These are phyloP conservation scores for Serendipita sp. DNA, from an alignment of 1,284 basidiomycete genomes.

Conservation along the genomic window DNA sequence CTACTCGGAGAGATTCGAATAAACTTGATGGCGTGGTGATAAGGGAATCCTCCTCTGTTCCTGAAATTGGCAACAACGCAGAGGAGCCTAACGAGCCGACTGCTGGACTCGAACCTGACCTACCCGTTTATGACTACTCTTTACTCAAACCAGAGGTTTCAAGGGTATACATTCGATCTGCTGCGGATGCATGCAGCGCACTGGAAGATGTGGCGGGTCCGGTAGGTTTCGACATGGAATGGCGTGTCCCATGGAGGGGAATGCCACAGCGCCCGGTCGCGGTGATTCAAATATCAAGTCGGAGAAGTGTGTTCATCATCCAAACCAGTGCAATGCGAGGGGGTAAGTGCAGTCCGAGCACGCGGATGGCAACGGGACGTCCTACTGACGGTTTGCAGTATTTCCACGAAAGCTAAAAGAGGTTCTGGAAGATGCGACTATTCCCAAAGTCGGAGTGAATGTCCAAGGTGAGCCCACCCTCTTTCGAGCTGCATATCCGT, in stretches of 20 bases:
- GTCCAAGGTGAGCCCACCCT: constrained; percentile 33
- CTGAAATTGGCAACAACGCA: no score
- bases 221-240: constrained; percentile 48
- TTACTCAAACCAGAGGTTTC: neutral
- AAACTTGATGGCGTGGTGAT: no score
- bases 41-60: no score
- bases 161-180: neutral
- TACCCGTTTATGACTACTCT: neutral
- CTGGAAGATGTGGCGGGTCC: constrained; percentile 20
- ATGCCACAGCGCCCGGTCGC: constrained; percentile 26
- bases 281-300: constrained; percentile 38
- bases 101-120: no score
- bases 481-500: neutral
- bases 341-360: constrained; percentile 22
- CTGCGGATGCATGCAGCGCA: neutral
- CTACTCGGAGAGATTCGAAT: no score
- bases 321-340: constrained; percentile 39
- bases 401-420: constrained; percentile 33
- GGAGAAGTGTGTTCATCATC: constrained; percentile 35
- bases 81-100: no score
- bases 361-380: neutral
- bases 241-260: constrained; percentile 30
- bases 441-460: constrained; percentile 45
- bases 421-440: constrained; percentile 31
- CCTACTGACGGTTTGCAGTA: constrained; percentile 15